Percentiles rank a stretch among this genome's conserved stretches.
These are phyloP conservation scores for Cydonia oblonga DNA, from an alignment of 331 rosid genomes.

Conservation along the genomic window DNA sequence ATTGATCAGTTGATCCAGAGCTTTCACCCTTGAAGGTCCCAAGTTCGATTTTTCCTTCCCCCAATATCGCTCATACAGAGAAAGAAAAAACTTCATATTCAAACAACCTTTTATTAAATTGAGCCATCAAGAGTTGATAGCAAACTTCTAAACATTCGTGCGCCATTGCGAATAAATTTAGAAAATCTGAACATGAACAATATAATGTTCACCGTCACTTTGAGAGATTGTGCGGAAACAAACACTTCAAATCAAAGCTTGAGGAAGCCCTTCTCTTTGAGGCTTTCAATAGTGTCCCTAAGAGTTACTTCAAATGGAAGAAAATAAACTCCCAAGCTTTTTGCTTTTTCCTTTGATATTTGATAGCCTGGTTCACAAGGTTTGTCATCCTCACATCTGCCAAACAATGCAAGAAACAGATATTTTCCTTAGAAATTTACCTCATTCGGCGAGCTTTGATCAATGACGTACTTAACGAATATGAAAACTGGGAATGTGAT, in stretches of 20 bases:
- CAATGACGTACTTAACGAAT: background rate
- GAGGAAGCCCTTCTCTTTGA: slow-evolving; percentile 28
- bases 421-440: background rate
- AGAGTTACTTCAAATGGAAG: slow-evolving; percentile 25
- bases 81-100: background rate
- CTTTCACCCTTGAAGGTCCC: too few relatives aligned
- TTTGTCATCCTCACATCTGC: slow-evolving; percentile 23
- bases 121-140: background rate
- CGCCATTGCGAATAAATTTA: background rate
- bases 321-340: slow-evolving; percentile 26
- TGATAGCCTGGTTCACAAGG: slow-evolving; percentile 11
- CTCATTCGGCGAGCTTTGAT: background rate
- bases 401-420: slow-evolving; percentile 9
- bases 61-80: background rate
- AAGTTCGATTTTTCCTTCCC: background rate
- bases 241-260: slow-evolving; percentile 6
- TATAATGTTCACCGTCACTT: background rate
- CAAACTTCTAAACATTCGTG: background rate
- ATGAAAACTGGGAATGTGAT: background rate
- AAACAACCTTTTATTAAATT: background rate
- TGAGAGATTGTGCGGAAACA: background rate
- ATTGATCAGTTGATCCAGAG: too few relatives aligned
- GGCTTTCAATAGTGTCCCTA: slow-evolving; percentile 19
- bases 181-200: background rate
- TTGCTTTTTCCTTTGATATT: slow-evolving; percentile 27